Percentiles rank a stretch among this genome's conserved stretches.
Evolutionary conservation across 768 basidiomycete species (phyloP).

Genomic region (Lactarius quietus): DNA sequence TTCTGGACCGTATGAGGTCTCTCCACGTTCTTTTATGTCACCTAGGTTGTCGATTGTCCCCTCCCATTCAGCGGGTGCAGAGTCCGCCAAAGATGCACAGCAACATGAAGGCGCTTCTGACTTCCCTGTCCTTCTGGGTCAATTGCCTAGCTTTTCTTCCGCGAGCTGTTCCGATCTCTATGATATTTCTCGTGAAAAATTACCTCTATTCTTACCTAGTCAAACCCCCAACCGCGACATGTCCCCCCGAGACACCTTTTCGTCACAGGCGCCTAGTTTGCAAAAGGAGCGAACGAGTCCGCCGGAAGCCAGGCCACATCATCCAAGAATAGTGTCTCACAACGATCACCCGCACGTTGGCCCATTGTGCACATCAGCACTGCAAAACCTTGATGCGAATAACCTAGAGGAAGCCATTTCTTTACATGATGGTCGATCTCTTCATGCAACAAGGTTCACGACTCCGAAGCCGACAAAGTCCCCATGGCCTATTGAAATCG

Average conservation of each 20-base stretch:
- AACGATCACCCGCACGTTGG: neutral
- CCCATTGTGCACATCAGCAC: neutral
- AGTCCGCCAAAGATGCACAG: neutral
- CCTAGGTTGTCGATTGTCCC: neutral
- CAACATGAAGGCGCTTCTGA: neutral
- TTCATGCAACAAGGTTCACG: neutral
- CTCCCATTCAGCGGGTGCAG: neutral
- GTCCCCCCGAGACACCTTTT: neutral
- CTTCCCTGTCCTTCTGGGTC: neutral
- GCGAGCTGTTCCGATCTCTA: neutral
- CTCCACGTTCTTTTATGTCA: neutral
- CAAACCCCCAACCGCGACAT: slow-evolving; percentile 15
- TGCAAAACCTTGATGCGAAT: neutral
- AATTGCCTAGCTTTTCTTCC: neutral
- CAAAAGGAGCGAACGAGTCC: neutral
- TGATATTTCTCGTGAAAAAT: neutral
- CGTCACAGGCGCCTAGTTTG: neutral
- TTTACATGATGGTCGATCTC: neutral
- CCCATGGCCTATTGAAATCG: neutral
- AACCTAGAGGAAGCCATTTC: neutral
- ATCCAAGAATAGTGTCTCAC: neutral
- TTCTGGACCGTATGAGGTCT: neutral
- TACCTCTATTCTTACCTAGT: slow-evolving; percentile 15
- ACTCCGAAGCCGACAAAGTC: neutral
- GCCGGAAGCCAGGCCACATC: neutral